A percentile compares a stretch with the other conserved stretches of the same genome.
phyloP scores from a whole-genome alignment of 2,329 filamentous ascomycete genomes.

The Apiospora kogelbergensis region DNA sequence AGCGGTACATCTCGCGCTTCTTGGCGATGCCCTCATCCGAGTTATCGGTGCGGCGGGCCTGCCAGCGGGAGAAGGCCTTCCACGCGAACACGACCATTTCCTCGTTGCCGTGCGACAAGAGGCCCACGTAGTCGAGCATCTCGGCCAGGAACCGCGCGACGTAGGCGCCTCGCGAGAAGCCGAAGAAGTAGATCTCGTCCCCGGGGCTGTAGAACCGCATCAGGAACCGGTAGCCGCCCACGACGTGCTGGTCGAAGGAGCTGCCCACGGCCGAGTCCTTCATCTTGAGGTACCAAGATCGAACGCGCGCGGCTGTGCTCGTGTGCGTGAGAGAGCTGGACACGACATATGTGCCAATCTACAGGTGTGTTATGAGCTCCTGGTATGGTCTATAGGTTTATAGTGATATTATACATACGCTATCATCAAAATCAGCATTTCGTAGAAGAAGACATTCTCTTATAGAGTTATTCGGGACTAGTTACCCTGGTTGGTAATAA shows the following conservation, averaged over 20 bases:
- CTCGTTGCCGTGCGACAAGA: conserved; percentile 79
- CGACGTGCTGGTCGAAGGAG: conserved; percentile 80
- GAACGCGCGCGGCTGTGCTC: conserved; percentile 53
- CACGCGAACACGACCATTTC: conserved; percentile 83
- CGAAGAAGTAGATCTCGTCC: conserved; percentile 70
- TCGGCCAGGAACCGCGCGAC: conserved; percentile 76
- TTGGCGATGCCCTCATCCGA: conserved; percentile 46
- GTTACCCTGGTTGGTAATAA: conserved; percentile 9
- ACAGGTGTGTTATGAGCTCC: conserved; percentile 60
- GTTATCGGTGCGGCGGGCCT: conserved; percentile 51
- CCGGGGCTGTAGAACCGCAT: conserved; percentile 70
- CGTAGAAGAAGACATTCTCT: no score
- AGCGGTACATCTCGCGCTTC: conserved; percentile 65
- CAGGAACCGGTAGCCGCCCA: conserved; percentile 78
- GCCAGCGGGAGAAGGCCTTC: conserved; percentile 78
- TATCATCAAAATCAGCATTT: not conserved
- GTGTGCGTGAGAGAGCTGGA: conserved; percentile 60
- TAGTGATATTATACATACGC: not conserved
- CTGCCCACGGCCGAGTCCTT: conserved; percentile 80
- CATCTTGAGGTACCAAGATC: conserved; percentile 68
- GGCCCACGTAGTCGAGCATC: conserved; percentile 80
- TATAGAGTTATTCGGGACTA: not conserved
- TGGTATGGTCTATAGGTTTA: not conserved
- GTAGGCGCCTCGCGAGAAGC: conserved; percentile 72
- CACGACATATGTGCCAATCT: conserved; percentile 73